These are phyloP conservation scores for Penicillium dipodomyicola DNA, from an alignment of 495 filamentous ascomycete genomes.

Conservation along the genomic window DNA sequence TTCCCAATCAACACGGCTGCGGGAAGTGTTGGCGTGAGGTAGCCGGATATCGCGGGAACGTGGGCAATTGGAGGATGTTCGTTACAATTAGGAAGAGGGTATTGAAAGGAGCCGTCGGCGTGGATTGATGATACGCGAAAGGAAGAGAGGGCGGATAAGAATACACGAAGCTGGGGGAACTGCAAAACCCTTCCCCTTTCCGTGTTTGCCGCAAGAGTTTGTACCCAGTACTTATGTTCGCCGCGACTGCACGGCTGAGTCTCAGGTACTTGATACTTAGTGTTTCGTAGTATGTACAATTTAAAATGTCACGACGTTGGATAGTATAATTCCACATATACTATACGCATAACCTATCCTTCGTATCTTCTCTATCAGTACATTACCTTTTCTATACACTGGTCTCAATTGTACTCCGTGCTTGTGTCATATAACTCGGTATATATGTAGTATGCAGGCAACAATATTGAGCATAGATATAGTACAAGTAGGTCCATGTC, in stretches of 20 bases:
- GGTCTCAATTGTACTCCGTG: neutral
- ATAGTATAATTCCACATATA: neutral
- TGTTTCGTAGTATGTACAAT: neutral
- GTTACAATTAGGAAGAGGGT: neutral
- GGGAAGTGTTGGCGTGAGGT: neutral
- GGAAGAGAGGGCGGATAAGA: slow-evolving; percentile 1
- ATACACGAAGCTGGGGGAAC: neutral
- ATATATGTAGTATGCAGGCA: neutral
- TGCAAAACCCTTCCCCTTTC: slow-evolving; percentile 11
- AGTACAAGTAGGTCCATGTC: neutral
- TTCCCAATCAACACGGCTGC: neutral
- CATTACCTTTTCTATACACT: neutral
- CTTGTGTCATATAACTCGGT: neutral
- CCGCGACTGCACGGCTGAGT: neutral
- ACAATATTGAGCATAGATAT: neutral
- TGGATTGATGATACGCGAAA: neutral
- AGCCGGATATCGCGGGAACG: neutral
- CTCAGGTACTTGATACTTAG: slow-evolving; percentile 1
- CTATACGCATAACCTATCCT: neutral
- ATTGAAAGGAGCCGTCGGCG: neutral
- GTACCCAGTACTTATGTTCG: neutral
- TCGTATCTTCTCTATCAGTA: neutral
- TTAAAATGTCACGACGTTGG: neutral
- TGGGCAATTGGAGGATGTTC: neutral
- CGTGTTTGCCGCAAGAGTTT: neutral